Conservation (phyloP, 495 filamentous ascomycete species). For the Tetracladium marchalianum region DNA sequence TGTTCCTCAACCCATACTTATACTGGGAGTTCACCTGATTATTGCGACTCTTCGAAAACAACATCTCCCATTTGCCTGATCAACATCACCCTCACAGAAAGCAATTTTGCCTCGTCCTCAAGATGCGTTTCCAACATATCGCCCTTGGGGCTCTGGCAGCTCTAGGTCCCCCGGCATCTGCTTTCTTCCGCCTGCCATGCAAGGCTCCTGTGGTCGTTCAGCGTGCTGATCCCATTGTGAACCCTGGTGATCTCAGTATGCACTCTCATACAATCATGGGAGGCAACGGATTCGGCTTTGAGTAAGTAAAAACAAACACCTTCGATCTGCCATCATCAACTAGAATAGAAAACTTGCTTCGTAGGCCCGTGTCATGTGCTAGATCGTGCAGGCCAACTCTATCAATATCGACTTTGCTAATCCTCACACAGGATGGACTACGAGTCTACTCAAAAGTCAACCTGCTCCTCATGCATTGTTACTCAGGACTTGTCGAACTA, state of each 20-base stretch:
- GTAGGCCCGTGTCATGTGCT: neutral
- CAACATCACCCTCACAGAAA: too few relatives aligned
- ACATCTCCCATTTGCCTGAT: too few relatives aligned
- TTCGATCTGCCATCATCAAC: neutral
- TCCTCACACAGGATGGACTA: slow-evolving; percentile 33
- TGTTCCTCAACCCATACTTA: neutral
- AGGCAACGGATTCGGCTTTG: slow-evolving; percentile 51
- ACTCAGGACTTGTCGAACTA: slow-evolving; percentile 43
- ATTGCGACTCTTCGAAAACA: too few relatives aligned
- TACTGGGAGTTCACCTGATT: too few relatives aligned
- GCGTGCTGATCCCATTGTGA: slow-evolving; percentile 54
- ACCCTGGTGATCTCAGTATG: slow-evolving; percentile 38
- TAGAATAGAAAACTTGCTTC: neutral
- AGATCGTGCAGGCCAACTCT: too few relatives aligned
- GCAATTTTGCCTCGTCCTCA: too few relatives aligned
- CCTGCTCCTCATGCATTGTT: slow-evolving; percentile 52
- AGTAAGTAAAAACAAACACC: neutral
- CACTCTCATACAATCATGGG: slow-evolving; percentile 60
- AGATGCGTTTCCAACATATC: neutral
- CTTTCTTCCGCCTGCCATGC: slow-evolving; percentile 14
- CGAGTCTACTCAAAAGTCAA: slow-evolving; percentile 36
- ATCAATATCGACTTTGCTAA: too few relatives aligned
- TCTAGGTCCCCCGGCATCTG: neutral
- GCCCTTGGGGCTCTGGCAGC: neutral
- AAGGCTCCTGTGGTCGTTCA: slow-evolving; percentile 28